Evolutionary conservation across 2,329 filamentous ascomycete genomes (phyloP), one percentile per base, ranked within the genome.

Genomic region (Fusarium ambrosium): DNA sequence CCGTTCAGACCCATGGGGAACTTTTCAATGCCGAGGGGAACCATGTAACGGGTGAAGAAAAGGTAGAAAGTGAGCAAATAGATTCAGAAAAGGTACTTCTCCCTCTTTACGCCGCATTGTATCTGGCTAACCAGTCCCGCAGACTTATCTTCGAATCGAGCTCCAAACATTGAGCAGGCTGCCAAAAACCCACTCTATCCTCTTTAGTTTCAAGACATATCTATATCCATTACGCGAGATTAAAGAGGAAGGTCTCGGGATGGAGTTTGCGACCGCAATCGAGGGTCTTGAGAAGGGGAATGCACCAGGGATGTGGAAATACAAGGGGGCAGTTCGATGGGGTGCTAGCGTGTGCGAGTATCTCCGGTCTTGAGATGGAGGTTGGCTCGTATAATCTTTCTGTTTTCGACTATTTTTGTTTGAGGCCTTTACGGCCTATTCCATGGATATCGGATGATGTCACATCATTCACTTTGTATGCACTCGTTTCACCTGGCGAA

Each of bases 291-390:
- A 82, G 66, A 72, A 72, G 24, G 88, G 88, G 1, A 90, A 90
- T 70, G 87, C 87, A 2, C 86, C 87, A 0, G 87, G 84, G 0
- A 89, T 90, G 87, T 88, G 86, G 84, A 80, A 76, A 32, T 90
- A 90, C 78, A 90, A 90, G 74, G 85, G 86, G 2, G 84, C 82
- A 0, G 79, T 84, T 39, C 81, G 85, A 9, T 89, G 88, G 88
- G 87, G 86, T 0, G 84, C 83, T 75, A 80, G 80, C 16, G 84
- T 88, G 0, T 86, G 85, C 73, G 82, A 84, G 48, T 90, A 86
- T 77, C 72, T 90, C 66, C 81, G 87, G 41, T 70, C 78, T 13
- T 78, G 68, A 78, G 39, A 18, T 60, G 14, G 34, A 24, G 13
- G 34, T n/a, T 36, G 22, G 24, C 16, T 7, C 9, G 22, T 18